Conservation (phyloP, 495 filamentous ascomycete species). For the Aspergillus cavernicola region DNA sequence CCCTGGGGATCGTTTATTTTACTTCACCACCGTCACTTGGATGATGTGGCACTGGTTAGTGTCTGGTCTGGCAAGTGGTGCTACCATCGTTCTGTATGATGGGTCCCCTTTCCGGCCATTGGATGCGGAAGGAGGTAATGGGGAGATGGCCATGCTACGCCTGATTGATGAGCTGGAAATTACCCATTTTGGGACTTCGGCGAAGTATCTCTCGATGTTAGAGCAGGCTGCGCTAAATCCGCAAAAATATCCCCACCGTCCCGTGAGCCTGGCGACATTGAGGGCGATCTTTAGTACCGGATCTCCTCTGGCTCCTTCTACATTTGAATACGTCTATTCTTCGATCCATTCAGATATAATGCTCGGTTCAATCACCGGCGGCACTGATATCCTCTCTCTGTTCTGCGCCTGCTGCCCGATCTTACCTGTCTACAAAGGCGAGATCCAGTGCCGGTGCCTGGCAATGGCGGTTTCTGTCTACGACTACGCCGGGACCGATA, state of each 20-base stretch:
- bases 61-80: constrained; percentile 72
- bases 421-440: constrained; percentile 78
- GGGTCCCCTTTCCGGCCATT: constrained; percentile 78
- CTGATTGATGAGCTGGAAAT: constrained; percentile 69
- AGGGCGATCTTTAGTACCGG: constrained; percentile 89
- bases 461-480: constrained; percentile 86
- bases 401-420: constrained; percentile 86
- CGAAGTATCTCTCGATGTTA: constrained; percentile 86
- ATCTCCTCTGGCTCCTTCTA: constrained; percentile 85
- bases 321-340: constrained; percentile 82
- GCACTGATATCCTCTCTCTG: constrained; percentile 90
- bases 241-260: constrained; percentile 41
- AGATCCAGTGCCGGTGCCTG: constrained; percentile 86
- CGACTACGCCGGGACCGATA: constrained; percentile 55
- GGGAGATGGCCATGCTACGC: constrained; percentile 65
- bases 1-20: constrained; percentile 64
- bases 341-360: constrained; percentile 73
- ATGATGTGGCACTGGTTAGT: constrained; percentile 99
- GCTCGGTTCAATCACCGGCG: constrained; percentile 80
- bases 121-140: constrained; percentile 46
- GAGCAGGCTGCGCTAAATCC: constrained; percentile 76
- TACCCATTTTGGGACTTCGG: constrained; percentile 89
- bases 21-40: constrained; percentile 89
- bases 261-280: constrained; percentile 53
- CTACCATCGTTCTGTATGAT: constrained; percentile 81